Evolutionary conservation across 1,284 basidiomycete species (phyloP).

Genomic region (Cutaneotrichosporon daszewskae): DNA sequence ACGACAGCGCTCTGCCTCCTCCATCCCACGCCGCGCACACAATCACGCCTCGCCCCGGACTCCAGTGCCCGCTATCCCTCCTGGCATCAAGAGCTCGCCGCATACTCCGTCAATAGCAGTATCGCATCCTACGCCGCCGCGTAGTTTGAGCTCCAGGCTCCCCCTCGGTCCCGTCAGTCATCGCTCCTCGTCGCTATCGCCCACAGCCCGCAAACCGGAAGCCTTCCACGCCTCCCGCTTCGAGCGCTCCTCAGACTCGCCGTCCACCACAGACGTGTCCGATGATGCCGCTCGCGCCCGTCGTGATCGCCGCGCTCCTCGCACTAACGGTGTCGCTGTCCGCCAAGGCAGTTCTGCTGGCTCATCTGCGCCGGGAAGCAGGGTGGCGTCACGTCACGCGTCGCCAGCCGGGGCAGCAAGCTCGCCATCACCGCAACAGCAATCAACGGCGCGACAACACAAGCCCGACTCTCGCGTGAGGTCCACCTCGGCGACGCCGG

Average conservation of each 20-base stretch:
- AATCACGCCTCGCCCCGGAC: neutral
- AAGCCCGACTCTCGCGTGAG: too few relatives aligned
- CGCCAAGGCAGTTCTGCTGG: neutral
- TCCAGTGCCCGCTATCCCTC: neutral
- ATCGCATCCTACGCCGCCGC: neutral
- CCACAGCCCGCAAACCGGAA: neutral
- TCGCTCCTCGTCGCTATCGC: neutral
- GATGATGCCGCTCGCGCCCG: neutral
- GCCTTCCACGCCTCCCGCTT: neutral
- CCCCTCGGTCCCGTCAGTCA: neutral
- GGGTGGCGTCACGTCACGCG: neutral
- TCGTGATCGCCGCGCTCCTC: constrained; percentile 1
- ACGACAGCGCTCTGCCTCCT: constrained; percentile 8
- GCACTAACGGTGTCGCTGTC: constrained; percentile 1
- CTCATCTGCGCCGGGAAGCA: constrained; percentile 1
- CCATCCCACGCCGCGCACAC: constrained; percentile 3
- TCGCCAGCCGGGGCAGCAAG: neutral
- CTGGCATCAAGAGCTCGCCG: neutral
- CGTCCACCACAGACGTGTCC: neutral
- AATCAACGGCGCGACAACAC: neutral
- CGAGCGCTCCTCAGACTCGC: neutral
- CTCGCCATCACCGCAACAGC: neutral
- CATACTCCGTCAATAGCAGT: neutral
- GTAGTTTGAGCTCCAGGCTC: neutral
- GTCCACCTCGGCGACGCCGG: too few relatives aligned